phyloP scores from a whole-genome alignment of 139 green algal species.

The Picochlorum sp. region DNA sequence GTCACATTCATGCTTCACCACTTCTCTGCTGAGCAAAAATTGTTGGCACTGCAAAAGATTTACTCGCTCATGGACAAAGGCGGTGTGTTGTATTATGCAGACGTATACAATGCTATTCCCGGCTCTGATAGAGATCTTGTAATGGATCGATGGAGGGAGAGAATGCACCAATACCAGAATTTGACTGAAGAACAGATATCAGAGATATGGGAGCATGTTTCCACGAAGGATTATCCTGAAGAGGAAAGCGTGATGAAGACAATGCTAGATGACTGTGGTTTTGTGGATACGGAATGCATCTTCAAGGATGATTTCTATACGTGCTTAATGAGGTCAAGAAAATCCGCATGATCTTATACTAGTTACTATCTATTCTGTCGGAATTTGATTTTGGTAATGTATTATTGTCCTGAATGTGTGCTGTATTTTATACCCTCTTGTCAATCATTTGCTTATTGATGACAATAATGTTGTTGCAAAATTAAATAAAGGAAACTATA shows the following conservation, averaged over 20 bases:
- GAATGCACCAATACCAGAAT: background rate
- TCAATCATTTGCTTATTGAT: background rate
- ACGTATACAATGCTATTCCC: background rate
- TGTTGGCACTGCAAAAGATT: background rate
- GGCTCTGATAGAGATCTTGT: background rate
- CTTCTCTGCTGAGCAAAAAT: background rate
- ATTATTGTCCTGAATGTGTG: background rate
- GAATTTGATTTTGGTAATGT: too few relatives aligned
- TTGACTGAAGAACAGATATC: constrained; percentile 1
- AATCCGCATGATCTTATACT: constrained; percentile 2
- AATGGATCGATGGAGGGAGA: background rate
- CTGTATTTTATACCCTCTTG: too few relatives aligned
- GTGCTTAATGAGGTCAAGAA: background rate
- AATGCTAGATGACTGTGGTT: background rate
- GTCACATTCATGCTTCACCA: background rate
- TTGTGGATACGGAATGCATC: background rate
- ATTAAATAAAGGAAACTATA: too few relatives aligned
- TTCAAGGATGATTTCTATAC: constrained; percentile 5
- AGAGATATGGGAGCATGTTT: constrained; percentile 8
- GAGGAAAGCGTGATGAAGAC: background rate
- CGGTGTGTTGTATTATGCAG: background rate
- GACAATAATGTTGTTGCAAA: background rate
- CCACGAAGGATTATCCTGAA: constrained; percentile 6
- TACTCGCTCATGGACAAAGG: background rate
- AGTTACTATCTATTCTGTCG: too few relatives aligned